phyloP scores from a whole-genome alignment of 2,329 filamentous ascomycete genomes.

The Diaporthe sp. region DNA sequence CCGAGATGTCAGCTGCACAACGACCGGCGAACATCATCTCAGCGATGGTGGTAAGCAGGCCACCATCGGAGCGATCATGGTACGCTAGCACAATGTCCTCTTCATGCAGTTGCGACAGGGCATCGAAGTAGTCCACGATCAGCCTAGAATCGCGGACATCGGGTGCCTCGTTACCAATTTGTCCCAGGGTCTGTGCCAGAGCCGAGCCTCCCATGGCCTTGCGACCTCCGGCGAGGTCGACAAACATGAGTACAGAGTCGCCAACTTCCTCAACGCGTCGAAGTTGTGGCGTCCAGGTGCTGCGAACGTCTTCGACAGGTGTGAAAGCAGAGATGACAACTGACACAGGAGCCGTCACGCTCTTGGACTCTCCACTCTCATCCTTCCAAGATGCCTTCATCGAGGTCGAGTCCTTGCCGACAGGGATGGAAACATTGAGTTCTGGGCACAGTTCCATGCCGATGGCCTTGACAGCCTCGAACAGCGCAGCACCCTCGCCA shows the following conservation, averaged over 20 bases:
- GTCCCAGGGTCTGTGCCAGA: slow-evolving; percentile 88
- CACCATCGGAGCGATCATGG: slow-evolving; percentile 94
- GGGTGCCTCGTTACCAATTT: slow-evolving; percentile 86
- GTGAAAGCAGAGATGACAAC: slow-evolving; percentile 93
- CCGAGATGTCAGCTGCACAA: slow-evolving; percentile 86
- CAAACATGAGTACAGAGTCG: slow-evolving; percentile 88
- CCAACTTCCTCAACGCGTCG: slow-evolving; percentile 87
- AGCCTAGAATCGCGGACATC: slow-evolving; percentile 87
- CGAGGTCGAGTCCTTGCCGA: slow-evolving; percentile 97
- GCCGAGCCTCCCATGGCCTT: slow-evolving; percentile 92
- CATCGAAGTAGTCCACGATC: slow-evolving; percentile 92
- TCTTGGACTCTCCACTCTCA: slow-evolving; percentile 76
- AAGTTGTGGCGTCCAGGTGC: slow-evolving; percentile 94
- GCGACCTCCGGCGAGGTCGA: slow-evolving; percentile 86
- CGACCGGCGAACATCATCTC: slow-evolving; percentile 99
- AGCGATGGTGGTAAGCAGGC: slow-evolving; percentile 87
- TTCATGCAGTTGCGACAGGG: slow-evolving; percentile 75
- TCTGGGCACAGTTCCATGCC: slow-evolving; percentile 92
- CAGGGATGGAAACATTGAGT: slow-evolving; percentile 93
- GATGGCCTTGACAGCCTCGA: slow-evolving; percentile 93
- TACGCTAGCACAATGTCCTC: slow-evolving; percentile 84
- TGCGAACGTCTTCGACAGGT: slow-evolving; percentile 83
- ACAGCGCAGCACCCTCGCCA: slow-evolving; percentile 91
- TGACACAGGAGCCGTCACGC: slow-evolving; percentile 92
- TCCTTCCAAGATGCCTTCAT: slow-evolving; percentile 99